phyloP scores from a whole-genome alignment of 352 stramenopile genomes.

The Pythium utonaiense region DNA sequence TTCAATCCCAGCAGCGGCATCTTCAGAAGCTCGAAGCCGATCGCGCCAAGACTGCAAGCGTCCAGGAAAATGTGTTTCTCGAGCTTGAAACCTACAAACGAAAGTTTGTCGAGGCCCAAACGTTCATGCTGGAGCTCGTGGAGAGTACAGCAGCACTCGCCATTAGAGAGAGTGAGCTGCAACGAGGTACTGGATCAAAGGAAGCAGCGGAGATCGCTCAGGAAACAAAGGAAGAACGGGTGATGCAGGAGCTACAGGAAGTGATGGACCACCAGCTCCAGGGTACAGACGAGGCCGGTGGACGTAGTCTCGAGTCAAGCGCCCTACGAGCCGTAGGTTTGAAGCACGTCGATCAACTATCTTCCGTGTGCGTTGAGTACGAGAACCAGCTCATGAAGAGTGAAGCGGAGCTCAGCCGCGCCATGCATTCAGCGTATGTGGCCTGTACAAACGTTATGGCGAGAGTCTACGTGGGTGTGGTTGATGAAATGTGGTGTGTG shows the following conservation, averaged over 20 bases:
- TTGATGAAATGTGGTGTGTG: background rate
- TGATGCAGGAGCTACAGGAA: conserved; percentile 43
- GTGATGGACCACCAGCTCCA: conserved; percentile 4
- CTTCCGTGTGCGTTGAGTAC: conserved; percentile 37
- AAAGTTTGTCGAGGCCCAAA: conserved; percentile 47
- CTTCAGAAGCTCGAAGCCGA: conserved; percentile 43
- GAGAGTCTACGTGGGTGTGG: background rate
- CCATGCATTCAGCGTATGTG: conserved; percentile 40
- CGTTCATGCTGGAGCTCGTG: conserved; percentile 47
- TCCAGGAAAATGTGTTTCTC: conserved; percentile 46
- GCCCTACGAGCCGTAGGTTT: conserved; percentile 39
- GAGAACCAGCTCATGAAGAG: conserved; percentile 47
- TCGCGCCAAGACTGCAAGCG: conserved; percentile 41
- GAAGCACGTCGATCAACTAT: conserved; percentile 39
- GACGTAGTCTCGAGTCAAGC: conserved; percentile 36
- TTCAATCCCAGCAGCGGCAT: conserved; percentile 38
- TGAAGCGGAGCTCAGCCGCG: conserved; percentile 46
- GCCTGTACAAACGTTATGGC: too few species aligned
- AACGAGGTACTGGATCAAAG: conserved; percentile 14
- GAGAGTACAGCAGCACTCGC: conserved; percentile 43
- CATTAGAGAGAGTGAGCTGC: conserved; percentile 37
- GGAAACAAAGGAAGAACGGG: conserved; percentile 39
- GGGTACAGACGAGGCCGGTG: background rate
- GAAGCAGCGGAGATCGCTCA: conserved; percentile 11
- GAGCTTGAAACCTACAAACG: conserved; percentile 52